A percentile compares a stretch with the other conserved stretches of the same genome.
phyloP scores from a whole-genome alignment of 345 rosid genomes.

The Lepidium didymum region DNA sequence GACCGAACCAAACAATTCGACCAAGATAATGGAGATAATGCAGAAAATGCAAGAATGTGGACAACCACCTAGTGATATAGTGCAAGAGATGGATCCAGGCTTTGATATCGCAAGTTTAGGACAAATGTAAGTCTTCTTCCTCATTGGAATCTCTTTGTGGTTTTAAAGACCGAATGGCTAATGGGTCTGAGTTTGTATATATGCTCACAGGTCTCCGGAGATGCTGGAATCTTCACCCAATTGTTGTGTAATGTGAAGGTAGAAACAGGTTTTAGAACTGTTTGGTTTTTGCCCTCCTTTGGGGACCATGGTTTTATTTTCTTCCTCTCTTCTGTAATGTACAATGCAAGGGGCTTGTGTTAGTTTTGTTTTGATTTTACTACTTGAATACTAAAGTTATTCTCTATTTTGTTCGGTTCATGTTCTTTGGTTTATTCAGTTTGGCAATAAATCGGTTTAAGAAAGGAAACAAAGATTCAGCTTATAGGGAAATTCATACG shows the following conservation, averaged over 20 bases:
- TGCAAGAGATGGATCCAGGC: constrained; percentile 87
- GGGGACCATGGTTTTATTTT: background rate
- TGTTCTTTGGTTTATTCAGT: background rate
- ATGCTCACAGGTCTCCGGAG: constrained; percentile 54
- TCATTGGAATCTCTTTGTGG: background rate
- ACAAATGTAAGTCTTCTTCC: constrained; percentile 57
- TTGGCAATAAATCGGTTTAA: background rate
- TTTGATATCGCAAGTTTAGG: constrained; percentile 72
- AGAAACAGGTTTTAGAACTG: background rate
- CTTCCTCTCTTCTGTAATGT: constrained; percentile 9
- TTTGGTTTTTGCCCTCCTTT: background rate
- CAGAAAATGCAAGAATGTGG: constrained; percentile 99
- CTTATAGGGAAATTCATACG: no score
- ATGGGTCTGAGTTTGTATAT: background rate
- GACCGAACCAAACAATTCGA: constrained; percentile 60
- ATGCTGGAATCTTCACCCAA: constrained; percentile 64
- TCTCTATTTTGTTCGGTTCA: background rate
- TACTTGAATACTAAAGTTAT: background rate
- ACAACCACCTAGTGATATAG: constrained; percentile 90
- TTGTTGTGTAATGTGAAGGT: constrained; percentile 73
- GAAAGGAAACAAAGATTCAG: no score
- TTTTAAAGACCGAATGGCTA: background rate
- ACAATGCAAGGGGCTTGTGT: constrained; percentile 1
- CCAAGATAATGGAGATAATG: constrained; percentile 86
- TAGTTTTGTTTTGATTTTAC: background rate